These are phyloP conservation scores for Flagelloscypha sp. DNA, from an alignment of 768 basidiomycete genomes.

Conservation along the genomic window DNA sequence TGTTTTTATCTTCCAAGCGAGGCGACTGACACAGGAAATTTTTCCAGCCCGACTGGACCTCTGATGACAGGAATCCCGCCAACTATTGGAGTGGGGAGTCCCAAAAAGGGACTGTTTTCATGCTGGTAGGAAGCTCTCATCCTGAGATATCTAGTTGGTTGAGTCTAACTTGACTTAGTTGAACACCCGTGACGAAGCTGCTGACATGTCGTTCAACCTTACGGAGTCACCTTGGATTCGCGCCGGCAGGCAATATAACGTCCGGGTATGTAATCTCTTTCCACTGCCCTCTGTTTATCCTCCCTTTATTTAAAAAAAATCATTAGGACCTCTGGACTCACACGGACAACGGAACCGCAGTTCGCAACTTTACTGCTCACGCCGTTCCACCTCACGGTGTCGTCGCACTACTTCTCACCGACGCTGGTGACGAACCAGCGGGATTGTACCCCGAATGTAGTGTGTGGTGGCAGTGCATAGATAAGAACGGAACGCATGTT, in stretches of 20 bases:
- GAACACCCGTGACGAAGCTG: constrained; percentile 44
- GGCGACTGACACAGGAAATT: neutral
- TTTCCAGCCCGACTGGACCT: constrained; percentile 28
- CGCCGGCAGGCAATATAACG: constrained; percentile 51
- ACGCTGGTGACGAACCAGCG: constrained; percentile 43
- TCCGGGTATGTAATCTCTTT: constrained; percentile 50
- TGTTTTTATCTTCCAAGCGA: neutral
- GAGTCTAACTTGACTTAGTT: constrained; percentile 26
- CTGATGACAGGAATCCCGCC: constrained; percentile 42
- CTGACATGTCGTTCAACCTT: constrained; percentile 47
- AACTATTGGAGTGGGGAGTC: constrained; percentile 59
- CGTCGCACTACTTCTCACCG: constrained; percentile 41
- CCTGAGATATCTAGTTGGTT: neutral
- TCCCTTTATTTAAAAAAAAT: too few species aligned
- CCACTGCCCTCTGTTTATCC: too few species aligned
- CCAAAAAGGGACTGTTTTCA: constrained; percentile 52
- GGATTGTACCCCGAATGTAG: constrained; percentile 43
- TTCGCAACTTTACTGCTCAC: constrained; percentile 38
- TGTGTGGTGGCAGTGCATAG: constrained; percentile 42
- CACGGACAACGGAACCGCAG: constrained; percentile 44
- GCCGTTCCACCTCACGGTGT: constrained; percentile 49
- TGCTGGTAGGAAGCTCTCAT: constrained; percentile 38
- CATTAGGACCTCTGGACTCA: constrained; percentile 56
- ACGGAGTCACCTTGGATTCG: constrained; percentile 62
- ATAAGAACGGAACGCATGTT: constrained; percentile 43